Percentiles rank a stretch among this genome's conserved stretches.
These are phyloP conservation scores for Geotrichum reessii DNA, from an alignment of 1,139 yeast species.

Conservation along the genomic window DNA sequence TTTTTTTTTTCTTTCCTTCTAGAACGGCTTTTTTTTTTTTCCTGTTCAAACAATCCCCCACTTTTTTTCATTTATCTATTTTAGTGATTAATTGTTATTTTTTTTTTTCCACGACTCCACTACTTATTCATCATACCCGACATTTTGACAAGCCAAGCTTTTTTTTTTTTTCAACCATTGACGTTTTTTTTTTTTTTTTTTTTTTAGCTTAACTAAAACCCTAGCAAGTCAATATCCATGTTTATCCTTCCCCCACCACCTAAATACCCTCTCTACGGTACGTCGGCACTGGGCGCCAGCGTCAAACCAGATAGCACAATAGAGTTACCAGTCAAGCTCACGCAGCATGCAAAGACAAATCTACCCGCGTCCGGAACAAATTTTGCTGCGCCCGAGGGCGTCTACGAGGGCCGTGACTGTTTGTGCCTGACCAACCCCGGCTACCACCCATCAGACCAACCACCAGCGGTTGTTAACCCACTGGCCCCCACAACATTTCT, in stretches of 20 bases:
- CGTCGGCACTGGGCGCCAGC: constrained; percentile 5
- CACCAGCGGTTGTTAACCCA: constrained; percentile 33
- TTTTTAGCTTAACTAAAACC: too few species aligned
- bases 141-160: background rate
- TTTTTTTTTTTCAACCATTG: too few species aligned
- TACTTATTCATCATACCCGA: too few species aligned
- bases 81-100: too few species aligned
- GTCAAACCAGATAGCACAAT: constrained; percentile 5
- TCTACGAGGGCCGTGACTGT: constrained; percentile 31
- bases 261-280: constrained; percentile 9
- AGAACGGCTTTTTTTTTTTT: too few species aligned
- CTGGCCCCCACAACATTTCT: constrained; percentile 33
- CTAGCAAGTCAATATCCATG: constrained; percentile 6
- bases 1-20: too few species aligned
- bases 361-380: background rate
- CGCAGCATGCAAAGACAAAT: background rate
- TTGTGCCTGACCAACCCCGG: constrained; percentile 35
- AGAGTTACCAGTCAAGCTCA: constrained; percentile 1
- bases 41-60: too few species aligned
- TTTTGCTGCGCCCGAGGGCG: constrained; percentile 32
- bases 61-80: too few species aligned
- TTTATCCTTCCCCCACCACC: constrained; percentile 19
- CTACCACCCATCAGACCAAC: constrained; percentile 37
- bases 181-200: too few species aligned
- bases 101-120: too few species aligned